Conservation (phyloP, 768 basidiomycete genomes). For the Leccinum olivaceopallidum region DNA sequence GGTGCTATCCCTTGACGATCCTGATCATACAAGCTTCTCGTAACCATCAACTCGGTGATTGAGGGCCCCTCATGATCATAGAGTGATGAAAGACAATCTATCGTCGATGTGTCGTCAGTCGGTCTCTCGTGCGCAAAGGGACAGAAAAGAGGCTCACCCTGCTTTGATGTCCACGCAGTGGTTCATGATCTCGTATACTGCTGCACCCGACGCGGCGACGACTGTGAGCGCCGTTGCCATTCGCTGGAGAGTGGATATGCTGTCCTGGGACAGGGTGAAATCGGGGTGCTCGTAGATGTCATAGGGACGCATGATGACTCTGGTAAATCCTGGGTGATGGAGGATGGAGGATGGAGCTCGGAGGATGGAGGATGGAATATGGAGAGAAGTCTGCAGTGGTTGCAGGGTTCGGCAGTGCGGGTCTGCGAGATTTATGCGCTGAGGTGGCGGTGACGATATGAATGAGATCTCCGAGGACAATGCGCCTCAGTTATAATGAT, state of each 20-base stretch:
- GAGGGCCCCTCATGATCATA: conserved; percentile 10
- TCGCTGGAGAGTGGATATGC: conserved; percentile 23
- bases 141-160: conserved; percentile 16
- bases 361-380: neutral
- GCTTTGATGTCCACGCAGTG: conserved; percentile 12
- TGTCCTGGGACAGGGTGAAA: conserved; percentile 29
- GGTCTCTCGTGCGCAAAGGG: neutral
- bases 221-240: conserved; percentile 30
- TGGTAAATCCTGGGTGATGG: neutral
- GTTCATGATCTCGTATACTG: conserved; percentile 30
- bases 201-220: conserved; percentile 35
- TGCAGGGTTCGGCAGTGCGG: neutral
- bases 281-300: conserved; percentile 36
- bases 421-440: conserved; percentile 8
- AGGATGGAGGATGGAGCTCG: too few relatives aligned
- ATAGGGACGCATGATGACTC: conserved; percentile 32
- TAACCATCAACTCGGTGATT: neutral
- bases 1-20: neutral
- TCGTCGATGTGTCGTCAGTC: neutral
- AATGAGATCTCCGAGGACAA: conserved; percentile 11
- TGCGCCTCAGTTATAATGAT: conserved; percentile 2
- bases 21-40: neutral
- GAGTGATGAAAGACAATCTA: conserved; percentile 13
- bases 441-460: neutral
- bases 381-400: neutral